Conservation (phyloP, 169 alveolate genomes). For the Plasmodium cynomolgi region DNA sequence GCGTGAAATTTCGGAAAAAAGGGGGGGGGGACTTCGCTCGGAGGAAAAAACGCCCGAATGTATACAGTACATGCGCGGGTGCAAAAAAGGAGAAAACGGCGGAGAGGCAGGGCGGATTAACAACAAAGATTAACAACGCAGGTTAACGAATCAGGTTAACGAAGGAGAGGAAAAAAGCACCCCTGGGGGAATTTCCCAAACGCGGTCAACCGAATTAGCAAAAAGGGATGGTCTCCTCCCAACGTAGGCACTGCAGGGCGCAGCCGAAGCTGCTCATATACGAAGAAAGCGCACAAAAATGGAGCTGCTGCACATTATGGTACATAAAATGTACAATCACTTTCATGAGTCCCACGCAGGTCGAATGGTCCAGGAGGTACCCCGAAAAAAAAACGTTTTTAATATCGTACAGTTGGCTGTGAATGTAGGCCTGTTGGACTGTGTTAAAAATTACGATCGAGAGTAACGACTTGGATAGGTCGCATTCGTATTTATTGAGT, state of each 20-base stretch:
- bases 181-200: not conserved
- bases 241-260: constrained; percentile 14
- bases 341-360: constrained; percentile 33
- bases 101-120: not conserved
- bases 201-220: not conserved
- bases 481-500: constrained; percentile 16
- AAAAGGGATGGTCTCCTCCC: not conserved
- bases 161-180: not conserved
- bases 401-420: constrained; percentile 33
- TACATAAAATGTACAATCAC: constrained; percentile 29
- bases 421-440: constrained; percentile 25
- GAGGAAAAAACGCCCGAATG: not conserved
- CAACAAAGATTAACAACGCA: not conserved
- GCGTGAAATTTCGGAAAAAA: not conserved
- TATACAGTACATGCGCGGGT: not conserved
- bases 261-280: constrained; percentile 49
- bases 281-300: constrained; percentile 16
- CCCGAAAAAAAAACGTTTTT: constrained; percentile 46
- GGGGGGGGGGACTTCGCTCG: not conserved
- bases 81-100: not conserved
- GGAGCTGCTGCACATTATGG: constrained; percentile 31
- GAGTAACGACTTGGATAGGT: constrained; percentile 33
- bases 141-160: not conserved
- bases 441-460: constrained; percentile 52
- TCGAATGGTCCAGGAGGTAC: constrained; percentile 6